These are phyloP conservation scores for Tuctoria greenei DNA, from an alignment of 176 grass and related monocot species.

Conservation along the genomic window DNA sequence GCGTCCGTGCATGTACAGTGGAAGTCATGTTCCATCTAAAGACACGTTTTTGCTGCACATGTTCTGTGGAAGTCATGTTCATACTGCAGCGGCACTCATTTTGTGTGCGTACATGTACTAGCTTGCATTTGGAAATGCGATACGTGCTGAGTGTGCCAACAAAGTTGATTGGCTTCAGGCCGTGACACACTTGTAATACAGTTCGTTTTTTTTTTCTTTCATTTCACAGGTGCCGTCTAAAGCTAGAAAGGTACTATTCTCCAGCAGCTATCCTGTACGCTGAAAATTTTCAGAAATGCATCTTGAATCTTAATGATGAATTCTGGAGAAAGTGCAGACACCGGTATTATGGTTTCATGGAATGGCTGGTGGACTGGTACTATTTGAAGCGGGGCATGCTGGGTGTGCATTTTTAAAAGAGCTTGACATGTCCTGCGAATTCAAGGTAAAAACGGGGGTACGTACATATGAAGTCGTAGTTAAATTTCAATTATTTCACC, in stretches of 20 bases:
- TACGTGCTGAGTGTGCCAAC: too few relatives aligned
- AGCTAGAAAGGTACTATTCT: constrained; percentile 49
- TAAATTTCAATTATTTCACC: neutral
- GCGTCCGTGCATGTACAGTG: too few relatives aligned
- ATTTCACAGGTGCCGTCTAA: constrained; percentile 38
- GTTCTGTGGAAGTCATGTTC: too few relatives aligned
- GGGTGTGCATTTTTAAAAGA: constrained; percentile 55
- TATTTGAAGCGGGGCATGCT: constrained; percentile 57
- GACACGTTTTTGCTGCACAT: too few relatives aligned
- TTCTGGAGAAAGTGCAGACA: constrained; percentile 54
- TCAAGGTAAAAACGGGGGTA: constrained; percentile 63
- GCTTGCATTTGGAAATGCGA: too few relatives aligned
- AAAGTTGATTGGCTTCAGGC: too few relatives aligned
- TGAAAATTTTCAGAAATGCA: neutral
- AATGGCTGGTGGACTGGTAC: constrained; percentile 52
- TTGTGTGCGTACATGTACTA: too few relatives aligned
- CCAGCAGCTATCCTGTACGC: neutral
- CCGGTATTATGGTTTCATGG: constrained; percentile 82
- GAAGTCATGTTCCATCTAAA: too few relatives aligned
- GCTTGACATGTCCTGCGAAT: constrained; percentile 59
- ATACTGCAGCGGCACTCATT: too few relatives aligned
- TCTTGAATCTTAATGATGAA: neutral
- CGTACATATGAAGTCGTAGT: neutral
- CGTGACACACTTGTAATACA: too few relatives aligned
- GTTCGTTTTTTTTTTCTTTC: too few relatives aligned